Conservation (phyloP, 257 asterid species). For the Lavandula angustifolia region DNA sequence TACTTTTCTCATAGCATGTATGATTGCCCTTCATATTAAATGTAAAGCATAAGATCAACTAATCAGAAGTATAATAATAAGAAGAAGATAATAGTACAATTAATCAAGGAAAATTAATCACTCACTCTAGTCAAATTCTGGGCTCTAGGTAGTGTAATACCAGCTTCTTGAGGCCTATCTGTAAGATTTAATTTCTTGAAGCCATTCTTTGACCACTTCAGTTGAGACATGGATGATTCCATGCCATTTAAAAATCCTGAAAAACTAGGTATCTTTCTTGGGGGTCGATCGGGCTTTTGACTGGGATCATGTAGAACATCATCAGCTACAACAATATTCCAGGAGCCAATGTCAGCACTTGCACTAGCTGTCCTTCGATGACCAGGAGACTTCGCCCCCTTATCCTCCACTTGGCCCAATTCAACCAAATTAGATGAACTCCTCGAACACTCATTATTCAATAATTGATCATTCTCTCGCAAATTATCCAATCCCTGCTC, state of each 20-base stretch:
- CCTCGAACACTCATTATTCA: constrained; percentile 41
- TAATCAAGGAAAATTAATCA: constrained; percentile 20
- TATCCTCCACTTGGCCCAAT: constrained; percentile 47
- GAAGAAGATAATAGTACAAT: constrained; percentile 1
- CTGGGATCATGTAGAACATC: constrained; percentile 41
- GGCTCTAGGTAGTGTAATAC: constrained; percentile 49
- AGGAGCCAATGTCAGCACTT: constrained; percentile 77
- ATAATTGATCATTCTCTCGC: constrained; percentile 37
- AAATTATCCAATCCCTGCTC: constrained; percentile 33
- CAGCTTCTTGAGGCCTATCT: constrained; percentile 56
- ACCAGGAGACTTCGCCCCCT: constrained; percentile 56
- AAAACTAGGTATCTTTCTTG: constrained; percentile 73
- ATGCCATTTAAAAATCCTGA: constrained; percentile 67
- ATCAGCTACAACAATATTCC: constrained; percentile 66
- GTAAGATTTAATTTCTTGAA: constrained; percentile 65
- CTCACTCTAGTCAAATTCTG: constrained; percentile 65
- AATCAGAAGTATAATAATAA: constrained; percentile 8
- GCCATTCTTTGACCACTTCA: constrained; percentile 78
- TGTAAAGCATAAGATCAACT: constrained; percentile 20
- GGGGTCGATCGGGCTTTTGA: constrained; percentile 50
- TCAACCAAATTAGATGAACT: constrained; percentile 57
- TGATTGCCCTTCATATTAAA: constrained; percentile 50
- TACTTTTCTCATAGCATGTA: constrained; percentile 60
- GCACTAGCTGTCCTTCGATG: constrained; percentile 97
- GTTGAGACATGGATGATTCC: constrained; percentile 66